phyloP scores from a whole-genome alignment of 2,329 filamentous ascomycete genomes.

The Akanthomyces uredinophilus region DNA sequence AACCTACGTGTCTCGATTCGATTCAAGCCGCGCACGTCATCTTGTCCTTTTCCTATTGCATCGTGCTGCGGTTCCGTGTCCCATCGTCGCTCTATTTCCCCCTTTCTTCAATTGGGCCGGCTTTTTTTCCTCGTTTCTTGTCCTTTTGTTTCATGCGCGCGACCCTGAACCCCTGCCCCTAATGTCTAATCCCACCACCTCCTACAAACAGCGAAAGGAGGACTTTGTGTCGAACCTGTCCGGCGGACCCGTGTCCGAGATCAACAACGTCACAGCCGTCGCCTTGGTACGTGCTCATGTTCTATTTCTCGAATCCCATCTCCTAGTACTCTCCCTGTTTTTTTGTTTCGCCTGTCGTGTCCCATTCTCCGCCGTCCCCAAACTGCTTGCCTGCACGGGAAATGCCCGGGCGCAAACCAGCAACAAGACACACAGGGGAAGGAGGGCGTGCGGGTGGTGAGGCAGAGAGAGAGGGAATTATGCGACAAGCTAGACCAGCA shows the following conservation, averaged over 20 bases:
- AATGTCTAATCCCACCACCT: constrained; percentile 39
- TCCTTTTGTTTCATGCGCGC: constrained; percentile 8
- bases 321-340: constrained; percentile 17
- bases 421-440: neutral
- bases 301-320: constrained; percentile 12
- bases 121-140: too few relatives aligned
- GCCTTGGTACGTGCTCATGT: constrained; percentile 59
- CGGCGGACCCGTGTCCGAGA: constrained; percentile 77
- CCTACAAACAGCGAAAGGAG: constrained; percentile 90
- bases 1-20: constrained; percentile 1
- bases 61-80: neutral
- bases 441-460: neutral
- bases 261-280: constrained; percentile 79
- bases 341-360: neutral
- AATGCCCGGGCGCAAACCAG: neutral
- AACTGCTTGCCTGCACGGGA: neutral
- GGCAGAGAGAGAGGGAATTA: neutral
- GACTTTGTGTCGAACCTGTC: constrained; percentile 90
- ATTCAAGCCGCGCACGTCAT: constrained; percentile 1
- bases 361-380: neutral
- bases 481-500: neutral
- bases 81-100: neutral
- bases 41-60: neutral
- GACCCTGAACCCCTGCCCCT: neutral
- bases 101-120: too few relatives aligned